These are phyloP conservation scores for Starmerella potacharoeniae DNA, from an alignment of 805 yeast species.

Conservation along the genomic window DNA sequence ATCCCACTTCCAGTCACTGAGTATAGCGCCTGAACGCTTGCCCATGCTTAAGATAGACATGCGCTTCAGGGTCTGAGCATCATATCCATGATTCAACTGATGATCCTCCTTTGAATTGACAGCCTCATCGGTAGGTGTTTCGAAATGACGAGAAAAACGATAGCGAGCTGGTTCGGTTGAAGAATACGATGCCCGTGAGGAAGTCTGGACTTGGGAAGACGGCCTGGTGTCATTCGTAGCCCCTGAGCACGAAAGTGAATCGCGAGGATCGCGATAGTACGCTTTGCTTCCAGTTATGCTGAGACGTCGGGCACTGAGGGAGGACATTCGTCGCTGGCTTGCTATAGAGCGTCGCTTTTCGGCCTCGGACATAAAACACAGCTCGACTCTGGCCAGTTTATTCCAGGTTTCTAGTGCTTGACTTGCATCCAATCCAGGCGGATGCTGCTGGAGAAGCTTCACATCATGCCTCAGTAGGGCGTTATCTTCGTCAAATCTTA, in stretches of 20 bases:
- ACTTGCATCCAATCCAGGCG: neutral
- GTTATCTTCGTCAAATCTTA: slow-evolving; percentile 14
- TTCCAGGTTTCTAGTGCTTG: slow-evolving; percentile 6
- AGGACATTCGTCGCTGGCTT: slow-evolving; percentile 7
- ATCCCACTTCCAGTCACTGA: neutral
- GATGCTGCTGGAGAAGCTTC: neutral
- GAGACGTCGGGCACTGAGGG: slow-evolving; percentile 6
- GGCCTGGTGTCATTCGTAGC: neutral
- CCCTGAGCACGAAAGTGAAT: neutral
- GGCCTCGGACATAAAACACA: neutral
- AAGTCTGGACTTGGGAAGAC: neutral
- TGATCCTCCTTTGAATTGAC: too few relatives aligned
- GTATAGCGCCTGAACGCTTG: slow-evolving; percentile 1
- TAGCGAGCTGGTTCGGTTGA: neutral
- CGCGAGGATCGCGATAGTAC: neutral
- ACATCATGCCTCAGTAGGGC: slow-evolving; percentile 7
- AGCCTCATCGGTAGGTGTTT: too few relatives aligned
- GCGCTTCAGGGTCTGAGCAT: neutral
- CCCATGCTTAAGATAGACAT: neutral
- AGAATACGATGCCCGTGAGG: neutral
- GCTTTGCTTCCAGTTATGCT: neutral
- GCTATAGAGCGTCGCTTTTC: neutral
- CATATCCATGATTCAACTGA: too few relatives aligned
- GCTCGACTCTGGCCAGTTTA: slow-evolving; percentile 8
- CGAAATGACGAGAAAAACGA: neutral